A percentile compares a stretch with the other conserved stretches of the same genome.
Evolutionary conservation across 805 yeast species (phyloP).

Genomic region (Saturnispora saitoi): DNA sequence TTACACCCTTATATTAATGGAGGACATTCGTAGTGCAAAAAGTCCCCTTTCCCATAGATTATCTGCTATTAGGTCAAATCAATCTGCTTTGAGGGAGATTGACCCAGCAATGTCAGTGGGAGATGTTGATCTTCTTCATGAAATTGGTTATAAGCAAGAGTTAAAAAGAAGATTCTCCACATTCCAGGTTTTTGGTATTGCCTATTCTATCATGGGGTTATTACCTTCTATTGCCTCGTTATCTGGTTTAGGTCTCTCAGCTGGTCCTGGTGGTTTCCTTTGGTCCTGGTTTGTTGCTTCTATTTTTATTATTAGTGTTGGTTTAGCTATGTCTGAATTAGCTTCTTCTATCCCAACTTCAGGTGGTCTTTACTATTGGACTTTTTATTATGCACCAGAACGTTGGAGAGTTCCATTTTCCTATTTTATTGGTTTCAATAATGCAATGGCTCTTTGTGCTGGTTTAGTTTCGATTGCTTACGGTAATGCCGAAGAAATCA

Average conservation of each 20-base stretch:
- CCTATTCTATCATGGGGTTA: conserved; percentile 57
- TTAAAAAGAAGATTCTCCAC: conserved; percentile 53
- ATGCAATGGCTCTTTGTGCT: conserved; percentile 58
- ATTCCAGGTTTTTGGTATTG: conserved; percentile 50
- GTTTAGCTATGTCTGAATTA: conserved; percentile 55
- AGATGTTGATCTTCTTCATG: conserved; percentile 35
- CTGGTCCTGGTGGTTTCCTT: conserved; percentile 49
- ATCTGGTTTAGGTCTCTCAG: conserved; percentile 52
- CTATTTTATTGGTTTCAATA: conserved; percentile 57
- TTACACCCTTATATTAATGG: not conserved
- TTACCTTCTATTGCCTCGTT: conserved; percentile 62
- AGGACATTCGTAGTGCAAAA: conserved; percentile 7
- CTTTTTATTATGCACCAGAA: conserved; percentile 52
- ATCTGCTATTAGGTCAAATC: conserved; percentile 17
- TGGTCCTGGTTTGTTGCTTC: conserved; percentile 57
- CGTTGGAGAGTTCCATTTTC: conserved; percentile 44
- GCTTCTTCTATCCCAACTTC: conserved; percentile 63
- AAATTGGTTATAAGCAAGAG: conserved; percentile 60
- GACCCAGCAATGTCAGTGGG: conserved; percentile 21
- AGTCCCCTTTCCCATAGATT: conserved; percentile 15
- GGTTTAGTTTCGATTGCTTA: conserved; percentile 55
- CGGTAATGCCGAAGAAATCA: conserved; percentile 47
- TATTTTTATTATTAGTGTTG: conserved; percentile 47
- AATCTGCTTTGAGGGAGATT: conserved; percentile 23
- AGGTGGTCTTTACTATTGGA: conserved; percentile 65